phyloP scores from a whole-genome alignment of 2,329 filamentous ascomycete genomes.

The Xylaria hypoxylon region DNA sequence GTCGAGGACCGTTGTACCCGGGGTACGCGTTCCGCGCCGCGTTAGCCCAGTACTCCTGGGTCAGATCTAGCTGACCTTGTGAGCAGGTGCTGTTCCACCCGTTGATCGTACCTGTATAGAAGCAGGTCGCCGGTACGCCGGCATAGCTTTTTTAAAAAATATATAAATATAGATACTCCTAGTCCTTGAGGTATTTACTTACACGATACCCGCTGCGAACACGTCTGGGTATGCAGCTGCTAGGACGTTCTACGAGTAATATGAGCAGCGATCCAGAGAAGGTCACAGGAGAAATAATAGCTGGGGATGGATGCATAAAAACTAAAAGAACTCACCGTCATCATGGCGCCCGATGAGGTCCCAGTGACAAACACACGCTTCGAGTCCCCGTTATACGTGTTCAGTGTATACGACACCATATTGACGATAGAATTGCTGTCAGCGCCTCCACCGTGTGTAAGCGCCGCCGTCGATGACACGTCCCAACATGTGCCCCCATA shows the following conservation, averaged over 20 bases:
- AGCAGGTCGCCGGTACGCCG: conserved; percentile 59
- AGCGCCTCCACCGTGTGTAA: conserved; percentile 68
- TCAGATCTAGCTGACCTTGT: conserved; percentile 57
- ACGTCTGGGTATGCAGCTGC: conserved; percentile 61
- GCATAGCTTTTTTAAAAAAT: too few species aligned
- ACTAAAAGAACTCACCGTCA: conserved; percentile 53
- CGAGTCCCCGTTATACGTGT: conserved; percentile 63
- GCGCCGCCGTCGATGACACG: conserved; percentile 58
- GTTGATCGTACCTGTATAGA: conserved; percentile 54
- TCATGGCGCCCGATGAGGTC: conserved; percentile 61
- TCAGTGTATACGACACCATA: conserved; percentile 68
- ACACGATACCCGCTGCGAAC: conserved; percentile 59
- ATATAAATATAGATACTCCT: too few species aligned
- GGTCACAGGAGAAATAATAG: background rate
- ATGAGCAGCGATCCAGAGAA: background rate
- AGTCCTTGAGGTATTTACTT: too few species aligned
- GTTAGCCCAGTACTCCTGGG: conserved; percentile 61
- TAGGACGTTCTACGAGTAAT: conserved; percentile 55
- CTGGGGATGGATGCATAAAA: background rate
- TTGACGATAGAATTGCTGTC: conserved; percentile 68
- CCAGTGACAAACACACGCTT: conserved; percentile 67
- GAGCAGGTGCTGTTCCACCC: conserved; percentile 66
- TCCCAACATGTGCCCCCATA: conserved; percentile 65
- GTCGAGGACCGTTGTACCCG: conserved; percentile 49
- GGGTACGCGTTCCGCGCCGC: conserved; percentile 56